Base-by-base conservation (phyloP, 805 yeast genomes). In the Metschnikowia colocasiae region DNA sequence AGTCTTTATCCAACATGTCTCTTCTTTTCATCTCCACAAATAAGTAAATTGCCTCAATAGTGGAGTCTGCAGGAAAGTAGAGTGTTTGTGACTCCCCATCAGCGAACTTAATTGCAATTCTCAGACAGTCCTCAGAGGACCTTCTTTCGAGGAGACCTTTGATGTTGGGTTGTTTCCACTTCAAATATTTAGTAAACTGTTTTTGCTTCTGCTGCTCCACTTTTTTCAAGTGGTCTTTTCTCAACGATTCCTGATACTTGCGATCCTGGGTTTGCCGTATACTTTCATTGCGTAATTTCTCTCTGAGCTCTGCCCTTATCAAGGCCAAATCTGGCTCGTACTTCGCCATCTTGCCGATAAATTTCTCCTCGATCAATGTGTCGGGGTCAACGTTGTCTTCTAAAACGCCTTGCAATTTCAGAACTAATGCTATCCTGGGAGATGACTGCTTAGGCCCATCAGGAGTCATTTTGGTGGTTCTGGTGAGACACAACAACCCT, bases 201-300 rank as follows among this genome's bases (percentile, higher is more conserved):
- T 59, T 51, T 40, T 63, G 65, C 23, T 57, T 35, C 26, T 50
- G 46, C 50, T 62, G 65, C 45, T 62, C 60, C 34, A 54, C 54
- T 49, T 67, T 68, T 56, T 83, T 71, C 44, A 74, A 72, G 46
- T 82, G 75, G 65, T 91, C 98, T 30, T 79, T 73, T 15, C 77
- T 76, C 30, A 91, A 68, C 0, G 95, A 82, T 30, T 77, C 77
- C 59, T 83, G 82, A 65, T 82, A 90, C 18, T 94, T 89, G 38
- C 76, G 68, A 59, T 89, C 94, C 64, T 91, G 97, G 56, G 84
- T 83, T 50, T 76, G 75, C 43, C 87, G 75, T 29, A 88, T 68
- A 10, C 74, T 66, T 49, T 82, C 78, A 33, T 83, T 73, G 50
- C 79, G 59, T 34, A 80, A 83, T 40, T 78, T 73, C 42, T 83